Evolutionary conservation across 176 grass and related monocot species (phyloP).

Genomic region (Carex myosuroides): DNA sequence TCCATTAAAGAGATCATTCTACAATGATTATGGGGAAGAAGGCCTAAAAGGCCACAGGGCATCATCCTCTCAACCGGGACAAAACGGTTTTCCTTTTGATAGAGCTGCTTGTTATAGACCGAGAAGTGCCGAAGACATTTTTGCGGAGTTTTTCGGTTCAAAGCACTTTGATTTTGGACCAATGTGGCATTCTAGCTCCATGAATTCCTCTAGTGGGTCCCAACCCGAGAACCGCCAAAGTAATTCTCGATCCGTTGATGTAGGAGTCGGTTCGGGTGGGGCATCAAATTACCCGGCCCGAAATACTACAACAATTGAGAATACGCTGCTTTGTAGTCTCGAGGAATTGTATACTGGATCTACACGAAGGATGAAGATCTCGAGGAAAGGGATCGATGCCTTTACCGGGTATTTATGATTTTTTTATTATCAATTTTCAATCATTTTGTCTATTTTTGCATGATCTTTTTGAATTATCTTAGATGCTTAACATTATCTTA

Average conservation of each 20-base stretch:
- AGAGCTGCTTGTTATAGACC: background rate
- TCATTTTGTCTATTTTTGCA: background rate
- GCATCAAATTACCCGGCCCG: background rate
- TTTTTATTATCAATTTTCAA: background rate
- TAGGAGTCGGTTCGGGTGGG: background rate
- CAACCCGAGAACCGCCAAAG: background rate
- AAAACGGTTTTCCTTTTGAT: background rate
- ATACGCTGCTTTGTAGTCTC: conserved; percentile 66
- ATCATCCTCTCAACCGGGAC: background rate
- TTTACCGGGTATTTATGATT: conserved; percentile 31
- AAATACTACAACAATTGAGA: conserved; percentile 40
- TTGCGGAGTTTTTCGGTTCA: conserved; percentile 73
- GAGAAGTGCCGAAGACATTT: conserved; percentile 49
- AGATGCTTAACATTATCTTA: background rate
- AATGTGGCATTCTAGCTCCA: conserved; percentile 26
- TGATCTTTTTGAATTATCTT: background rate
- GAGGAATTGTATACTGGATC: conserved; percentile 73
- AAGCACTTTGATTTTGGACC: conserved; percentile 48
- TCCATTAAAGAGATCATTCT: conserved; percentile 48
- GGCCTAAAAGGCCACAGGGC: conserved; percentile 33
- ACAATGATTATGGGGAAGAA: conserved; percentile 67
- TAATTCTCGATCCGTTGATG: conserved; percentile 16
- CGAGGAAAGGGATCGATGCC: conserved; percentile 38
- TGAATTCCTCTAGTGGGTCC: conserved; percentile 11
- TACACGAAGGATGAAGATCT: conserved; percentile 82